phyloP scores from a whole-genome alignment of 2,329 filamentous ascomycete species.

The Pyrenophora tritici-repentis region DNA sequence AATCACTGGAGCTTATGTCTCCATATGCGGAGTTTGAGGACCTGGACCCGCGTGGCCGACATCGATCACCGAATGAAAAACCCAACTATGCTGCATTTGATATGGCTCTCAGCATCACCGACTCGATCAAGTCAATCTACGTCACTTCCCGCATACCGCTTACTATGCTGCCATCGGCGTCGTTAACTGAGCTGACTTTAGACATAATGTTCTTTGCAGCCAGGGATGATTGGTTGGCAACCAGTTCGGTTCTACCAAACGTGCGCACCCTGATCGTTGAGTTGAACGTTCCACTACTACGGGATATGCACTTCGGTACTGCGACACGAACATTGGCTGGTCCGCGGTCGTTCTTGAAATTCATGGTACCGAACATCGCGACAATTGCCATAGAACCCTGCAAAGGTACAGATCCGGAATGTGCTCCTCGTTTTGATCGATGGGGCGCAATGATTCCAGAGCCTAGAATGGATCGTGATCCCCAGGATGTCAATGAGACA shows the following conservation, averaged over 20 bases:
- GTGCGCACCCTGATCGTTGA: neutral
- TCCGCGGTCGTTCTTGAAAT: neutral
- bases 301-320: neutral
- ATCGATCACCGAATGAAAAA: neutral
- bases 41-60: neutral
- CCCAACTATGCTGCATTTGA: neutral
- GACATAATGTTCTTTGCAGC: neutral
- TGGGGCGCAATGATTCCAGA: neutral
- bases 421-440: neutral
- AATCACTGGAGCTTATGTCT: neutral
- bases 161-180: neutral
- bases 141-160: neutral
- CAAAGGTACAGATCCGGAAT: neutral
- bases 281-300: neutral
- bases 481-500: neutral
- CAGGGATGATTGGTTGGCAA: neutral
- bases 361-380: neutral
- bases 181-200: neutral
- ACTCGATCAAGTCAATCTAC: neutral
- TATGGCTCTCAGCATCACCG: neutral
- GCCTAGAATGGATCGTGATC: neutral
- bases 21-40: neutral
- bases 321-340: neutral
- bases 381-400: neutral
- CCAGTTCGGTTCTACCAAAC: neutral